Percentiles rank a stretch among this genome's conserved stretches.
Evolutionary conservation across 257 asterid genomes (phyloP).

Genomic region (Fraxinus pennsylvanica): DNA sequence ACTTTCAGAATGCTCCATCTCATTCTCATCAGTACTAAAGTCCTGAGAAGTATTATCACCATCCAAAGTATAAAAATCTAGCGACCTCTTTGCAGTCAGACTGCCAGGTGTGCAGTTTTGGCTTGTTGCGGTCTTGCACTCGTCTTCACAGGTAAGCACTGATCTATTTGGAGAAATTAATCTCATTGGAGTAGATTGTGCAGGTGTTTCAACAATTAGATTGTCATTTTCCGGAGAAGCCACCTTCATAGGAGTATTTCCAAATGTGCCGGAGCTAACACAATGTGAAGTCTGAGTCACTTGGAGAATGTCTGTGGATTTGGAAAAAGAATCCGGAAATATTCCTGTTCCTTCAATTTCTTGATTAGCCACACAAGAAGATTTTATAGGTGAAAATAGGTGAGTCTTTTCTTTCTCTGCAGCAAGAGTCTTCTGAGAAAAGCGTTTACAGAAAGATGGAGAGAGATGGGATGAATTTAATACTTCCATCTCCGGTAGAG

Average conservation of each 20-base stretch:
- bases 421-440: constrained; percentile 36
- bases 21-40: constrained; percentile 16
- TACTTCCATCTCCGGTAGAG: constrained; percentile 38
- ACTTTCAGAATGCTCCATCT: constrained; percentile 17
- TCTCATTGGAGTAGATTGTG: constrained; percentile 64
- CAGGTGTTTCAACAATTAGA: constrained; percentile 65
- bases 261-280: constrained; percentile 26
- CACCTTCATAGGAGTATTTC: constrained; percentile 69
- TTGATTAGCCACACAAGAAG: constrained; percentile 30
- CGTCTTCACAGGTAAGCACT: constrained; percentile 59
- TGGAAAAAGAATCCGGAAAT: constrained; percentile 33
- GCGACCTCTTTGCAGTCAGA: constrained; percentile 64
- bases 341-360: constrained; percentile 33
- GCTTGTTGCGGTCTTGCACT: constrained; percentile 42
- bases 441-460: constrained; percentile 44
- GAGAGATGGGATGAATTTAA: constrained; percentile 56
- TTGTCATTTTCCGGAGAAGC: constrained; percentile 27
- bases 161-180: constrained; percentile 42
- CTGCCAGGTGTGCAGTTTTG: constrained; percentile 44
- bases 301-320: constrained; percentile 29
- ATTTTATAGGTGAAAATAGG: constrained; percentile 34
- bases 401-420: constrained; percentile 38
- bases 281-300: constrained; percentile 2
- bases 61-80: constrained; percentile 51
- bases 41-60: constrained; percentile 27